Percentiles rank a stretch among this genome's conserved stretches.
Conservation (phyloP, 768 basidiomycete species). For the Pisolithus sp. region DNA sequence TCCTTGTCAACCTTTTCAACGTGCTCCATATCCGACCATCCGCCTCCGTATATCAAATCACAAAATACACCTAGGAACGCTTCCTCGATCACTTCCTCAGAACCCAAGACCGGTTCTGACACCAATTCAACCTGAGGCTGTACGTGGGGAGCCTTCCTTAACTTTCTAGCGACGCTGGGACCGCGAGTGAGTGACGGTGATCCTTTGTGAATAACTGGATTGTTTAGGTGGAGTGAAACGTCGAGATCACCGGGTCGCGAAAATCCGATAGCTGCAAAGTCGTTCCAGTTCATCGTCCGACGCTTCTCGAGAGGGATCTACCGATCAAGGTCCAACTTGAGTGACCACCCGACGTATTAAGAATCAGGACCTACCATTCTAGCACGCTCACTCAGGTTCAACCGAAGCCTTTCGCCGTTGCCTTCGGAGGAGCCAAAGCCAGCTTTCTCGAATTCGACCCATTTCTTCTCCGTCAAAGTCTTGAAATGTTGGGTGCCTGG, state of each 20-base stretch:
- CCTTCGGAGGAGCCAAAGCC: conserved; percentile 60
- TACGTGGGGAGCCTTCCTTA: conserved; percentile 69
- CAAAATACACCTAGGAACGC: conserved; percentile 85
- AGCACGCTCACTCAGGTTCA: conserved; percentile 88
- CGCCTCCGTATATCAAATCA: conserved; percentile 72
- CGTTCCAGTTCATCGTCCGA: conserved; percentile 82
- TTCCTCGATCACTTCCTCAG: conserved; percentile 82
- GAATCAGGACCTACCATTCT: conserved; percentile 40
- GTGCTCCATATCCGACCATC: conserved; percentile 77
- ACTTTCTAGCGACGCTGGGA: conserved; percentile 67
- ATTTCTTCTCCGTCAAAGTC: conserved; percentile 78
- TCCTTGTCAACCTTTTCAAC: conserved; percentile 71
- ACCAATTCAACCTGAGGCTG: conserved; percentile 91
- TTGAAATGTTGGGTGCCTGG: conserved; percentile 66
- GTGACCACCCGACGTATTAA: neutral
- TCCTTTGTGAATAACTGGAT: conserved; percentile 50
- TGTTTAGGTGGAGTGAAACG: conserved; percentile 74
- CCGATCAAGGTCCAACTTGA: conserved; percentile 1
- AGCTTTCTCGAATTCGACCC: conserved; percentile 85
- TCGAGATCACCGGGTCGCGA: conserved; percentile 67
- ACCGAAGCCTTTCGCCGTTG: conserved; percentile 71
- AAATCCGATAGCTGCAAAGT: conserved; percentile 83
- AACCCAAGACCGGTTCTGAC: conserved; percentile 72
- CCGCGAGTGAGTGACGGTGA: conserved; percentile 68
- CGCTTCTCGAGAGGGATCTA: conserved; percentile 70